These are phyloP conservation scores for Eruca vesicaria DNA, from an alignment of 441 rosid genomes.

Conservation along the genomic window DNA sequence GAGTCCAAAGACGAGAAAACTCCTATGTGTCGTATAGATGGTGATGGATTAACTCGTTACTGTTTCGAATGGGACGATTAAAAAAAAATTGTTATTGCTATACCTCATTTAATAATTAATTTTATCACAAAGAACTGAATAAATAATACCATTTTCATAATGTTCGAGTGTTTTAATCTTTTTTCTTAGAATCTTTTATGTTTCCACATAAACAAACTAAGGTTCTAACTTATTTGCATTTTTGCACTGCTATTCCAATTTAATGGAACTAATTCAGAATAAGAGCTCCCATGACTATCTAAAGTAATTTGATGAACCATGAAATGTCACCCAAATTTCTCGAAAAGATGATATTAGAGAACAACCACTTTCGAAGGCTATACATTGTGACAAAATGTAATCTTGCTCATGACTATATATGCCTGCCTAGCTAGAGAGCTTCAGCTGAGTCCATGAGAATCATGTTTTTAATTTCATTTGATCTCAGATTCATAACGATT, in stretches of 20 bases:
- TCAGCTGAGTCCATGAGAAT: not conserved
- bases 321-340: not conserved
- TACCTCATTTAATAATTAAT: not conserved
- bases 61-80: not conserved
- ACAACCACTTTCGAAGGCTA: not conserved
- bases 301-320: not conserved
- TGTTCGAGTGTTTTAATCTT: not conserved
- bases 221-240: not conserved
- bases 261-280: not conserved
- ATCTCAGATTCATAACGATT: not conserved
- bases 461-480: not conserved
- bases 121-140: not conserved
- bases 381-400: not conserved
- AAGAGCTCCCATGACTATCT: not conserved
- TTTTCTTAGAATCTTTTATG: not conserved
- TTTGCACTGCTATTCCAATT: not conserved
- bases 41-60: not conserved
- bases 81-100: not conserved
- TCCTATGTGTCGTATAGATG: not conserved
- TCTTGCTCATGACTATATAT: not conserved
- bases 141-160: not conserved
- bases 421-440: not conserved
- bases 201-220: not conserved
- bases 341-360: not conserved
- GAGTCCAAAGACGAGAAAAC: not conserved